Conservation (phyloP, 306 rosid genomes). For the Rosa chinensis region DNA sequence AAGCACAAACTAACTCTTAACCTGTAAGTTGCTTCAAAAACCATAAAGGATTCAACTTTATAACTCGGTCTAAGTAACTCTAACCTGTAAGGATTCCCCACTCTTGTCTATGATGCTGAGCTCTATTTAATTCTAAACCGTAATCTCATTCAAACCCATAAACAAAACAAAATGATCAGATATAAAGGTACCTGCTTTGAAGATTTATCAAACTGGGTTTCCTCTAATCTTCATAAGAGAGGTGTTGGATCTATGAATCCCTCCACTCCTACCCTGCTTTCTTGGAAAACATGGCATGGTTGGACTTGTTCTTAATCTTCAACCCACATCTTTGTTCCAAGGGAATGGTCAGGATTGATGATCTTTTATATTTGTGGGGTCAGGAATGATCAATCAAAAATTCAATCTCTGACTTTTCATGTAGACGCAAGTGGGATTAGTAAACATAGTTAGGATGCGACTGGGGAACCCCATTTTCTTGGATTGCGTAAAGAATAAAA, state of each 20-base stretch:
- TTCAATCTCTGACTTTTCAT: neutral
- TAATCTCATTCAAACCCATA: neutral
- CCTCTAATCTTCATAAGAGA: neutral
- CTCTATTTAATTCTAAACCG: neutral
- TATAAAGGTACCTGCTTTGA: conserved; percentile 7
- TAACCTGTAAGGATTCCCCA: too few species aligned
- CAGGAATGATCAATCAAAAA: neutral
- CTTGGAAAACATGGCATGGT: conserved; percentile 6
- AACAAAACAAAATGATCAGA: neutral
- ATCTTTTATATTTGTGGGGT: neutral
- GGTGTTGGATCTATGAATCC: neutral
- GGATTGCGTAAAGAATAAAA: neutral
- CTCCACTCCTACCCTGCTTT: neutral
- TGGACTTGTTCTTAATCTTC: neutral
- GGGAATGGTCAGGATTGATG: neutral
- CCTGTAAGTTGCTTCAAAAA: neutral
- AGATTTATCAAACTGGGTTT: neutral
- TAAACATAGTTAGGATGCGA: too few species aligned
- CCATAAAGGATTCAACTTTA: neutral
- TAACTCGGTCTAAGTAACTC: neutral
- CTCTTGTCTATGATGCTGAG: neutral
- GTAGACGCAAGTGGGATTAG: neutral
- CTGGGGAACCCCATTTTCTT: neutral
- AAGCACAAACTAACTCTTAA: neutral
- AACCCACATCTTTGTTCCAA: neutral